Conservation (phyloP, 768 basidiomycete genomes). For the Mycena haematopus region DNA sequence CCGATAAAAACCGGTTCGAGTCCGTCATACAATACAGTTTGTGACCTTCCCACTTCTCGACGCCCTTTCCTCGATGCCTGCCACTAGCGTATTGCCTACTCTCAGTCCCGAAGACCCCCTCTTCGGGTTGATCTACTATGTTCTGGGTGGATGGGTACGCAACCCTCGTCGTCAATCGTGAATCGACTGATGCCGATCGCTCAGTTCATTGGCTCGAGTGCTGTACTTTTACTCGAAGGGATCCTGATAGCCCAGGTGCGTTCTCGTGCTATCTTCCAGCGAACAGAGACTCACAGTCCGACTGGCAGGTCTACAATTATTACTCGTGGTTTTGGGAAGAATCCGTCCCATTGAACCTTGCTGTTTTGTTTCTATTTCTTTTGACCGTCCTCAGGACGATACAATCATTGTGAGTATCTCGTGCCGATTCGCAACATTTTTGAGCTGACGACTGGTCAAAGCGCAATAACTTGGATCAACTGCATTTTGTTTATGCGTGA, state of each 20-base stretch:
- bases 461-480: slow-evolving; percentile 17
- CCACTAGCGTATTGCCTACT: not conserved
- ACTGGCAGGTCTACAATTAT: slow-evolving; percentile 5
- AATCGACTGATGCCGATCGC: not conserved
- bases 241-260: slow-evolving; percentile 14
- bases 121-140: slow-evolving; percentile 13
- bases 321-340: slow-evolving; percentile 7
- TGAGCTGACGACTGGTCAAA: not conserved
- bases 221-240: slow-evolving; percentile 10
- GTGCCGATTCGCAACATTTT: not conserved
- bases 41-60: too few relatives aligned
- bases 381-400: slow-evolving; percentile 6
- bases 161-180: not conserved
- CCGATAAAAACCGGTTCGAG: too few relatives aligned
- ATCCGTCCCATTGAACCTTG: not conserved
- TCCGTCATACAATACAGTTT: too few relatives aligned
- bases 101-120: slow-evolving; percentile 4
- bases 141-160: slow-evolving; percentile 14
- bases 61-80: not conserved
- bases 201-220: slow-evolving; percentile 14
- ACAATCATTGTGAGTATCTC: slow-evolving; percentile 7
- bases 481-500: slow-evolving; percentile 11
- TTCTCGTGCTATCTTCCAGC: not conserved
- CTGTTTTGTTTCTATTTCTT: slow-evolving; percentile 4
- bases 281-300: too few relatives aligned